Percentiles rank a stretch among this genome's conserved stretches.
These are phyloP conservation scores for Populus hybrid DNA, from an alignment of 441 rosid genomes.

Conservation along the genomic window DNA sequence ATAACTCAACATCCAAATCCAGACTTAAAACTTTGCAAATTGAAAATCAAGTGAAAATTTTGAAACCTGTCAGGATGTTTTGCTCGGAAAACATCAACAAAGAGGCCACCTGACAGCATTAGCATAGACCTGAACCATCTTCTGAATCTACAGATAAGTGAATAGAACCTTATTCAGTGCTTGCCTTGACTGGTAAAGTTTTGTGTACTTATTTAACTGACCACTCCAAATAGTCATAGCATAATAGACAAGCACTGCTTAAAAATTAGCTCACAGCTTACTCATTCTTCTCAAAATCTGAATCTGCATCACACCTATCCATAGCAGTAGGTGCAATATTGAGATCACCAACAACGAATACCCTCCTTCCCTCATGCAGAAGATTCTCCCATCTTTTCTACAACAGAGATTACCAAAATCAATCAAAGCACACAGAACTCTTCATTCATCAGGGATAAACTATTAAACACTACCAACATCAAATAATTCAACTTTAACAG, in stretches of 20 bases:
- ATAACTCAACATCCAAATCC: neutral
- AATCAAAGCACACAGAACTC: neutral
- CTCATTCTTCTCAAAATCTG: conserved; percentile 81
- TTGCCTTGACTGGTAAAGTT: neutral
- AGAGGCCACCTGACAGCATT: conserved; percentile 63
- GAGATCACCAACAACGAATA: conserved; percentile 84
- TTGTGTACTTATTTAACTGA: neutral
- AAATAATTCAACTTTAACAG: conserved; percentile 23
- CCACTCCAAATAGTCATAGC: conserved; percentile 6
- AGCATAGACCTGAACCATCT: conserved; percentile 86
- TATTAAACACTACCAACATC: conserved; percentile 47
- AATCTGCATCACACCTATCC: conserved; percentile 81
- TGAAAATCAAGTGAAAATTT: conserved; percentile 3
- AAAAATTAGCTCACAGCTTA: conserved; percentile 23
- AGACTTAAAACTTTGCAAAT: conserved; percentile 4
- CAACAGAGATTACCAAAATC: conserved; percentile 31
- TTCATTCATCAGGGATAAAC: neutral
- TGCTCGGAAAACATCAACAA: conserved; percentile 70
- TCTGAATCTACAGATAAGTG: conserved; percentile 55
- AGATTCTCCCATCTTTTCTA: conserved; percentile 97
- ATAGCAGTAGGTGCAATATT: conserved; percentile 81
- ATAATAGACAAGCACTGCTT: neutral
- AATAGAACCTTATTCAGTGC: neutral
- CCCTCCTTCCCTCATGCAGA: conserved; percentile 55
- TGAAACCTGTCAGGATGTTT: conserved; percentile 84